Evolutionary conservation across 2,329 filamentous ascomycete genomes (phyloP).

Genomic region (Neophaeococcomyces aloes): DNA sequence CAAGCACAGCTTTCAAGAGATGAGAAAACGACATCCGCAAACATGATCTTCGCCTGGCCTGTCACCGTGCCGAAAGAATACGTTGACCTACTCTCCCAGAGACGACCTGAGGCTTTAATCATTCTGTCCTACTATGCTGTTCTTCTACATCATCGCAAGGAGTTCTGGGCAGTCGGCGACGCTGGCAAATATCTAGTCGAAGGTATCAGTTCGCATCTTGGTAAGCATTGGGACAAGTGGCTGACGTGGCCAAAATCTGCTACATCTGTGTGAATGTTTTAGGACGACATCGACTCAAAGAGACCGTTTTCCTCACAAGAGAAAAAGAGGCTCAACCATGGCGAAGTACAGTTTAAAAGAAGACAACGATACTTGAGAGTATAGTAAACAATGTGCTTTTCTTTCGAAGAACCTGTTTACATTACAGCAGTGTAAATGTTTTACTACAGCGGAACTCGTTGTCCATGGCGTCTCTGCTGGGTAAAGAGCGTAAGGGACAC

Average conservation of each 20-base stretch:
- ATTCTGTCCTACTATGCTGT: constrained; percentile 37
- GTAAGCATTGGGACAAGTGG: constrained; percentile 23
- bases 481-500: no score
- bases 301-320: no score
- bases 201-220: constrained; percentile 21
- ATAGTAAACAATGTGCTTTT: no score
- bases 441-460: no score
- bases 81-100: constrained; percentile 26
- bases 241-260: constrained; percentile 21
- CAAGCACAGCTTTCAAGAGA: background rate
- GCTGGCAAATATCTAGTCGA: constrained; percentile 24
- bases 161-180: constrained; percentile 29
- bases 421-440: no score
- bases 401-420: no score
- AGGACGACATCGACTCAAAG: no score
- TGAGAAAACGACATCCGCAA: background rate
- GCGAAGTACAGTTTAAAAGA: no score
- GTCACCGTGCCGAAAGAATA: constrained; percentile 20
- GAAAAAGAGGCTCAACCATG: no score
- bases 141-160: constrained; percentile 26
- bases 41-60: constrained; percentile 13
- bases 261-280: background rate
- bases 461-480: no score
- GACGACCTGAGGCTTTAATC: constrained; percentile 33
- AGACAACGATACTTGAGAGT: no score